Conservation (phyloP, 2,329 filamentous ascomycete species). For the Aspergillaceae sp. region DNA sequence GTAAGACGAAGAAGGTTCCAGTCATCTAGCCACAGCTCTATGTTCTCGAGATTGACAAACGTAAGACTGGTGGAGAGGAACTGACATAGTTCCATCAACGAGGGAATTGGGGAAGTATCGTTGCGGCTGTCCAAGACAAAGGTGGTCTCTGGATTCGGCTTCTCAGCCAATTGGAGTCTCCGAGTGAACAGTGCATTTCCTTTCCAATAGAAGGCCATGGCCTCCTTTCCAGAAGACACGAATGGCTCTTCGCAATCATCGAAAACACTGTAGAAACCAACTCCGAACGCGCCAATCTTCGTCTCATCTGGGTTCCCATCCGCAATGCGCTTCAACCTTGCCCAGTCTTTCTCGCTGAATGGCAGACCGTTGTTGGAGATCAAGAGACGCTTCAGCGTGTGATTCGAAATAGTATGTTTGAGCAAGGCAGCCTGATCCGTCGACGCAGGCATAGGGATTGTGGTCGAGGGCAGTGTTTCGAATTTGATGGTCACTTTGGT, state of each 20-base stretch:
- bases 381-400: slow-evolving; percentile 77
- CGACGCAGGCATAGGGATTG: slow-evolving; percentile 59
- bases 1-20: slow-evolving; percentile 68
- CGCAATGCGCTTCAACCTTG: slow-evolving; percentile 88
- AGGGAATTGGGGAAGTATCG: slow-evolving; percentile 74
- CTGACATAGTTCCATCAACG: slow-evolving; percentile 75
- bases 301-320: slow-evolving; percentile 98
- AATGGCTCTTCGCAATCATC: slow-evolving; percentile 97
- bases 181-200: slow-evolving; percentile 94
- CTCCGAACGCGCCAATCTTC: slow-evolving; percentile 96
- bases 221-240: slow-evolving; percentile 81
- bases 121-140: slow-evolving; percentile 94
- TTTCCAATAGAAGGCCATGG: slow-evolving; percentile 99
- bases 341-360: slow-evolving; percentile 88
- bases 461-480: slow-evolving; percentile 78
- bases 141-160: slow-evolving; percentile 63
- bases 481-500: slow-evolving; percentile 83
- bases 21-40: slow-evolving; percentile 87
- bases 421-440: slow-evolving; percentile 62
- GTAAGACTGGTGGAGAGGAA: slow-evolving; percentile 93
- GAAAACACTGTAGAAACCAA: slow-evolving; percentile 98
- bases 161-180: slow-evolving; percentile 63
- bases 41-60: slow-evolving; percentile 78
- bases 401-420: slow-evolving; percentile 74
- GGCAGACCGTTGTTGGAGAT: slow-evolving; percentile 87